Base-by-base conservation (phyloP, 2,329 filamentous ascomycete species). In the Aspergillus unguis region DNA sequence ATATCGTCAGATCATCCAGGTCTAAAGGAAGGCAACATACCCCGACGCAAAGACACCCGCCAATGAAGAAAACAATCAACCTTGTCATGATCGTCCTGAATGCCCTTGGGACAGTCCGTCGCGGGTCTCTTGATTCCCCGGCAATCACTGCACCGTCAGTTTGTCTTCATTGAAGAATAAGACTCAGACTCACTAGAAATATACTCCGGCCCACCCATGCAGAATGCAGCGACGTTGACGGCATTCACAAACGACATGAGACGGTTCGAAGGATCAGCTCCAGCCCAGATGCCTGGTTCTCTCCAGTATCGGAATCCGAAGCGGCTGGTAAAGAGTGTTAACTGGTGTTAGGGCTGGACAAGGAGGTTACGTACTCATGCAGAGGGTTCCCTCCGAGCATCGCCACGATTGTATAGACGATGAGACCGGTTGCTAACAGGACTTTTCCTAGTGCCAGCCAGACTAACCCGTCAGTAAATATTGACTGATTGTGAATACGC, bases 191-290 rank as follows among this genome's bases (percentile, higher is more conserved):
- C 5, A 48, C 46, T 48, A 8, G 46, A 42, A 23, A 48, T 48
- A 11, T 48, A 48, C 37, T 48, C 46, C n/a, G 46, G 46, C 37
- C 46, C 46, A 35, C 46, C 46, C 37, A 48, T 48, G 4, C 46
- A 48, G 28, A 48, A 48, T 3, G 27, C 46, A 28, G 46, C 46
- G 5, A 48, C 46, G 3, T 42, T 48, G 28, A 42, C 46, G 1
- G 46, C 46, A 28, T 42, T 42, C 10, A 48, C 37, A 28, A 48
- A 48, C 9, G 46, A 48, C 46, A 48, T 48, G 2, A 48, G 9
- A 6, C 37, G 37, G 6, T 28, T 26, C 7, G 46, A 41, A 1
- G 36, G 28, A 5, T 32, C 23, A 6, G 28, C 9, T 3, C 46
- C 46, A 28, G 37, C 36, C 46, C 46, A 48, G 25, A 42, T 10